These are phyloP conservation scores for Bipolaris bicolor DNA, from an alignment of 2,329 filamentous ascomycete genomes.

Conservation along the genomic window DNA sequence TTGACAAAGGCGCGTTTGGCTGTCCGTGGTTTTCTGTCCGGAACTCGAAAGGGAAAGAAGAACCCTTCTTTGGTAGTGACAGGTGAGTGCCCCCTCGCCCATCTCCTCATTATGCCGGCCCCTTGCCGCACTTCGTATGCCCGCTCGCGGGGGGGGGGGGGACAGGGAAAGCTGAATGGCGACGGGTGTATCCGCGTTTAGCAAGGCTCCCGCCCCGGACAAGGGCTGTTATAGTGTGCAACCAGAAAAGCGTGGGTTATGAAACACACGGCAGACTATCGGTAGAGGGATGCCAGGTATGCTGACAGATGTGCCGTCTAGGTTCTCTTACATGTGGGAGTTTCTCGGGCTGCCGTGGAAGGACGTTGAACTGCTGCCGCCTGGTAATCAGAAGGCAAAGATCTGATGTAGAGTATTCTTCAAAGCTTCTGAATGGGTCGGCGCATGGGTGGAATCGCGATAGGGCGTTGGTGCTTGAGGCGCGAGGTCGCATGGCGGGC, in stretches of 20 bases:
- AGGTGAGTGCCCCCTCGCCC: slow-evolving; percentile 50
- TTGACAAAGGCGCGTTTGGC: slow-evolving; percentile 74
- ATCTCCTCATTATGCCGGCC: background rate
- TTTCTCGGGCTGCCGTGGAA: slow-evolving; percentile 67
- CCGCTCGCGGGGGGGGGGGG: background rate
- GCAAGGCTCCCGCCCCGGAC: slow-evolving; percentile 18
- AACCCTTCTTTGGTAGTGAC: slow-evolving; percentile 81
- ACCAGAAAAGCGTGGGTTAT: slow-evolving; percentile 21
- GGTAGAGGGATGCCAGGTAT: background rate
- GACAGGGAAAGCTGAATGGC: background rate
- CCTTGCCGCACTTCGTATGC: slow-evolving; percentile 1
- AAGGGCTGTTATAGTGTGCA: slow-evolving; percentile 5
- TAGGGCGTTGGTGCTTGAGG: slow-evolving; percentile 2
- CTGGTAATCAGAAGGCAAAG: slow-evolving; percentile 31
- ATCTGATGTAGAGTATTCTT: slow-evolving; percentile 28
- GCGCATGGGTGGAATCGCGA: background rate
- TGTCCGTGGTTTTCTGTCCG: slow-evolving; percentile 76
- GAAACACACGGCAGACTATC: slow-evolving; percentile 22
- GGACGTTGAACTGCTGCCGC: slow-evolving; percentile 57
- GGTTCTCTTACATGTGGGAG: slow-evolving; percentile 72
- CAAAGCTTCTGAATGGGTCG: slow-evolving; percentile 2
- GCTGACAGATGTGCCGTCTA: slow-evolving; percentile 37
- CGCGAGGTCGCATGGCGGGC: background rate
- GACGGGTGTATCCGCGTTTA: slow-evolving; percentile 8
- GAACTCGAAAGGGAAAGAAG: slow-evolving; percentile 62